phyloP scores from a whole-genome alignment of 2,329 filamentous ascomycete genomes.

The Torrubiella hemipterigena region DNA sequence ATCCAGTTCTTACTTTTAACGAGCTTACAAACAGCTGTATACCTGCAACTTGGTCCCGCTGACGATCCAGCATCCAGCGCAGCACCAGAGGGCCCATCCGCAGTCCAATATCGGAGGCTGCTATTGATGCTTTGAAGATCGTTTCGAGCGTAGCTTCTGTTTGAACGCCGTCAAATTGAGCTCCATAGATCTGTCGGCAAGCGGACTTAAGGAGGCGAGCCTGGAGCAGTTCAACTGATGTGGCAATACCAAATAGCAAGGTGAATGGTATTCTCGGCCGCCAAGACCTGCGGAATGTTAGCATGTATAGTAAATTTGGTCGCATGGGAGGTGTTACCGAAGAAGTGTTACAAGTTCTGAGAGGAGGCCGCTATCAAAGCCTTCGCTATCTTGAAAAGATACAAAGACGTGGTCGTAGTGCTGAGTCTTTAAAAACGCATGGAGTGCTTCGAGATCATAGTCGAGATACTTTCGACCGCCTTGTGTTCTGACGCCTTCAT shows the following conservation, averaged over 20 bases:
- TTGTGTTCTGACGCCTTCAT: slow-evolving; percentile 29
- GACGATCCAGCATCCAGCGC: slow-evolving; percentile 53
- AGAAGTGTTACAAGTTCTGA: slow-evolving; percentile 60
- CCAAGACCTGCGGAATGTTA: slow-evolving; percentile 44
- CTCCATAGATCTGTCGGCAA: slow-evolving; percentile 54
- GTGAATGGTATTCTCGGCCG: slow-evolving; percentile 65
- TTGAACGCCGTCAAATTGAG: slow-evolving; percentile 67
- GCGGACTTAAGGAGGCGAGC: slow-evolving; percentile 59
- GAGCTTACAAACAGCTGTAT: slow-evolving; percentile 61
- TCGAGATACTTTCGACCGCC: slow-evolving; percentile 55
- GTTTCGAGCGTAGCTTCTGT: slow-evolving; percentile 60
- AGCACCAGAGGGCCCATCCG: slow-evolving; percentile 54
- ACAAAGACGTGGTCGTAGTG: slow-evolving; percentile 51
- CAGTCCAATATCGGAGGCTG: slow-evolving; percentile 41
- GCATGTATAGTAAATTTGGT: no score
- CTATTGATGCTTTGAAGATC: slow-evolving; percentile 55
- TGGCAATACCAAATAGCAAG: slow-evolving; percentile 68
- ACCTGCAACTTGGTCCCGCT: slow-evolving; percentile 66
- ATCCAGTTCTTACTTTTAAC: slow-evolving; percentile 39
- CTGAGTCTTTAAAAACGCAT: slow-evolving; percentile 43
- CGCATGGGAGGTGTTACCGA: no score
- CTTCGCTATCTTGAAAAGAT: slow-evolving; percentile 71
- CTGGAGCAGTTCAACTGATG: slow-evolving; percentile 69
- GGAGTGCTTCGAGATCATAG: slow-evolving; percentile 65
- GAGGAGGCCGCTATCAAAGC: slow-evolving; percentile 62